A percentile compares a stretch with the other conserved stretches of the same genome.
Evolutionary conservation across 2,329 filamentous ascomycete species (phyloP).

Genomic region (Neoscytalidium dimidiatum): DNA sequence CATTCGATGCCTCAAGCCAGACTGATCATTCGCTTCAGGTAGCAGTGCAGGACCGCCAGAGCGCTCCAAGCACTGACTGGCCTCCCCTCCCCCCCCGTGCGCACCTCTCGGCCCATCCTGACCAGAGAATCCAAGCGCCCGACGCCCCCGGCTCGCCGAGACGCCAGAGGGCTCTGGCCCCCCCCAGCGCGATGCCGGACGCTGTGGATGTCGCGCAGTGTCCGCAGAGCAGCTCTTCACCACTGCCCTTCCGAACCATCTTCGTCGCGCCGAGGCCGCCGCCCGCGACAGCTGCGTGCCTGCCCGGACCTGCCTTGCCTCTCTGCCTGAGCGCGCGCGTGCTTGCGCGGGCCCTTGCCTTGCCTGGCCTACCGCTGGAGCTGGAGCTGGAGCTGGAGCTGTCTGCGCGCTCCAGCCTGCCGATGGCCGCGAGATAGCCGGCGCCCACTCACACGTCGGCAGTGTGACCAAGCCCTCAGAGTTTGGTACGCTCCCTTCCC

Average conservation of each 20-base stretch:
- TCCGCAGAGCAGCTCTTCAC: background rate
- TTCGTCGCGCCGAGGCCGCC: background rate
- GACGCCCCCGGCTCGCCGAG: conserved; percentile 13
- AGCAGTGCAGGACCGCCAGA: conserved; percentile 15
- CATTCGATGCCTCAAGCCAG: conserved; percentile 17
- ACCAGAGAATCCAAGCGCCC: conserved; percentile 13
- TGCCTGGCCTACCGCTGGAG: background rate
- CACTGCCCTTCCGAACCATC: background rate
- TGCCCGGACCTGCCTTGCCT: background rate
- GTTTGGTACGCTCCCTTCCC: background rate
- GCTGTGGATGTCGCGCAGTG: conserved; percentile 7
- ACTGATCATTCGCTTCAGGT: conserved; percentile 17
- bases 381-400: background rate
- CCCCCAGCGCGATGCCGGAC: background rate
- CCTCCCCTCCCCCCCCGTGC: conserved; percentile 2
- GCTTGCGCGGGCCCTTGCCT: background rate
- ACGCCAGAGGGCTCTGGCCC: conserved; percentile 15
- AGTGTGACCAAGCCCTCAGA: conserved; percentile 8
- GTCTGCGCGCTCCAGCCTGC: background rate
- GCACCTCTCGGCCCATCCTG: conserved; percentile 9
- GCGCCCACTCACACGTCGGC: conserved; percentile 5
- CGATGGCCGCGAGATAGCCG: conserved; percentile 3
- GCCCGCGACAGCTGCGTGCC: background rate
- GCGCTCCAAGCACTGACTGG: conserved; percentile 8
- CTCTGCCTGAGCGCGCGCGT: too few relatives aligned